phyloP scores from a whole-genome alignment of 1,284 basidiomycete species.

The Cutaneotrichosporon curvatum region DNA sequence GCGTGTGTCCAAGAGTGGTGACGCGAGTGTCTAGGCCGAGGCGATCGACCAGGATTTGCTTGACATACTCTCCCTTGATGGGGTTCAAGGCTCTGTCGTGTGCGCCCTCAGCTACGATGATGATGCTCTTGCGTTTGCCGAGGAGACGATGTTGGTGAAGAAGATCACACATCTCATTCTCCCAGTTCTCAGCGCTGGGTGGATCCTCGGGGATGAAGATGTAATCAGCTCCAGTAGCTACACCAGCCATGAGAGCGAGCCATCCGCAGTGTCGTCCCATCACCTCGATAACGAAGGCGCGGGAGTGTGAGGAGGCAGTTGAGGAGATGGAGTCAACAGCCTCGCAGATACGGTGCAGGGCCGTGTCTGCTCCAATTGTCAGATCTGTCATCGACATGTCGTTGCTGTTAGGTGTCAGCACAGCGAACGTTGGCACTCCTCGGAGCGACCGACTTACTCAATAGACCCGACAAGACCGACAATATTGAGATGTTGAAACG shows the following conservation, averaged over 20 bases:
- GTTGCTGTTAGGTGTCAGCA: conserved; percentile 52
- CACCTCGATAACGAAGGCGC: conserved; percentile 97
- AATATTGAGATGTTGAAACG: conserved; percentile 81
- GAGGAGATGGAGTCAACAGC: conserved; percentile 97
- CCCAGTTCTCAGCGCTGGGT: conserved; percentile 72
- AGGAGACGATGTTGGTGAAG: conserved; percentile 82
- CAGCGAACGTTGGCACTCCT: too few species aligned
- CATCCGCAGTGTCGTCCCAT: conserved; percentile 99
- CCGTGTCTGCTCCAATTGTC: conserved; percentile 93
- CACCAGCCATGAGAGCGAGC: conserved; percentile 87
- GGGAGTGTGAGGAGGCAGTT: conserved; percentile 88
- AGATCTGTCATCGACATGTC: conserved; percentile 97
- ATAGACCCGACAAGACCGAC: conserved; percentile 97
- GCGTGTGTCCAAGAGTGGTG: conserved; percentile 96
- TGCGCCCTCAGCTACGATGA: conserved; percentile 95
- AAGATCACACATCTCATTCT: conserved; percentile 82
- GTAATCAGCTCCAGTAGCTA: conserved; percentile 91
- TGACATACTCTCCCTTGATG: conserved; percentile 84
- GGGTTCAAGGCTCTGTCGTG: conserved; percentile 79
- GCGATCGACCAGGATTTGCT: conserved; percentile 74
- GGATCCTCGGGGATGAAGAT: conserved; percentile 95
- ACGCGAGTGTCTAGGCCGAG: conserved; percentile 92
- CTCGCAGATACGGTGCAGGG: conserved; percentile 93
- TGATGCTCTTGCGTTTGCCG: conserved; percentile 96
- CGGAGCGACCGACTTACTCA: conserved; percentile 56